Evolutionary conservation across 2,329 filamentous ascomycete species (phyloP).

Genomic region (Hortaea sp.): DNA sequence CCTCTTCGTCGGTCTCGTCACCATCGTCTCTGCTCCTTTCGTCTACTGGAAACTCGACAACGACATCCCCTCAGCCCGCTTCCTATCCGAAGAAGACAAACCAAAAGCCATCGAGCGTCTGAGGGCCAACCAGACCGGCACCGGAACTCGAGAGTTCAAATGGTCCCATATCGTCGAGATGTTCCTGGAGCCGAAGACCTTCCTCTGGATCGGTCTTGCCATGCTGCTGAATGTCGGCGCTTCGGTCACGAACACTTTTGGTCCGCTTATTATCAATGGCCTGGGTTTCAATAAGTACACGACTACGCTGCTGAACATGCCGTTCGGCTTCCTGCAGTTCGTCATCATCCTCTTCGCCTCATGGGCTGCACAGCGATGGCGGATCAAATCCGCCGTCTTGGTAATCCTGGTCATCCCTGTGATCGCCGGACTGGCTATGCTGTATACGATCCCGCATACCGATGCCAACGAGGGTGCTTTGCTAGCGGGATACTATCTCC

Average conservation of each 20-base stretch:
- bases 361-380: conserved; percentile 47
- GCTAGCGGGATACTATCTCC: conserved; percentile 54
- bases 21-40: conserved; percentile 47
- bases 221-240: conserved; percentile 56
- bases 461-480: conserved; percentile 37
- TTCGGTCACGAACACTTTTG: conserved; percentile 41
- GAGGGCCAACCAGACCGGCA: conserved; percentile 41
- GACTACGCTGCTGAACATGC: conserved; percentile 48
- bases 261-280: conserved; percentile 38
- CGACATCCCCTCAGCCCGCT: conserved; percentile 43
- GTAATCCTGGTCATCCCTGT: conserved; percentile 48
- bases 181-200: conserved; percentile 41
- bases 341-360: conserved; percentile 50
- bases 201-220: conserved; percentile 51
- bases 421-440: conserved; percentile 48
- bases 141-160: conserved; percentile 42
- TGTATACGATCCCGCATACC: conserved; percentile 44
- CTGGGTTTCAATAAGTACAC: conserved; percentile 39
- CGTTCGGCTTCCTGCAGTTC: conserved; percentile 44
- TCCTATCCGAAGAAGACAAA: conserved; percentile 31
- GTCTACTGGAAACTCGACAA: conserved; percentile 52
- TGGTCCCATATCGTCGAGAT: conserved; percentile 35
- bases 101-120: conserved; percentile 45
- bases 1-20: conserved; percentile 51
- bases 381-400: conserved; percentile 48